These are phyloP conservation scores for Boletus sensibilis DNA, from an alignment of 768 basidiomycete genomes.

Conservation along the genomic window DNA sequence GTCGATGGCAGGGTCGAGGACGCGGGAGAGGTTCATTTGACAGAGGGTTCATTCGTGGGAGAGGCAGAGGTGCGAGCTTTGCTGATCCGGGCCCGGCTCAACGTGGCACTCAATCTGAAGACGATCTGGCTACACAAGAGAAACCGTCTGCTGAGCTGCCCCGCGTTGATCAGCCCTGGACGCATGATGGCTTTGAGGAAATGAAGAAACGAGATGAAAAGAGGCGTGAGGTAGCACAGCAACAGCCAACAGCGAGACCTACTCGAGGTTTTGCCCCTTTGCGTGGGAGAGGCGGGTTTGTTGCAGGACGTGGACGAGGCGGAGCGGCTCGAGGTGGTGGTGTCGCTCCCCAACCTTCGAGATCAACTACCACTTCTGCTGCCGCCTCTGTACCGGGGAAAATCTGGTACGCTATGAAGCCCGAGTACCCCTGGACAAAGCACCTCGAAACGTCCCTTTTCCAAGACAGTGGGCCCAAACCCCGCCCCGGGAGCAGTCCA, in stretches of 20 bases:
- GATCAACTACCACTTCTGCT: slow-evolving; percentile 31
- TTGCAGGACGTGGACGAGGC: slow-evolving; percentile 42
- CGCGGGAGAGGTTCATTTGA: slow-evolving; percentile 52
- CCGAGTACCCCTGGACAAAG: slow-evolving; percentile 81
- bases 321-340: slow-evolving; percentile 48
- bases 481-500: slow-evolving; percentile 54
- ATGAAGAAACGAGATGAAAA: slow-evolving; percentile 75
- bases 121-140: slow-evolving; percentile 17
- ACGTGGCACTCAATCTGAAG: slow-evolving; percentile 20
- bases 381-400: slow-evolving; percentile 38
- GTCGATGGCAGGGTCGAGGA: slow-evolving; percentile 69
- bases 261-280: slow-evolving; percentile 37
- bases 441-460: slow-evolving; percentile 76
- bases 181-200: slow-evolving; percentile 87
- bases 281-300: slow-evolving; percentile 50
- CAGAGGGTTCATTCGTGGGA: slow-evolving; percentile 49
- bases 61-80: slow-evolving; percentile 53
- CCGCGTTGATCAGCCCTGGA: slow-evolving; percentile 72
- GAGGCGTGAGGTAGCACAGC: slow-evolving; percentile 34
- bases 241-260: slow-evolving; percentile 30
- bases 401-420: slow-evolving; percentile 72
- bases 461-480: slow-evolving; percentile 57
- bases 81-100: slow-evolving; percentile 18
- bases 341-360: slow-evolving; percentile 30
- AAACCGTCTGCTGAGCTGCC: slow-evolving; percentile 38